These are phyloP conservation scores for Termitomyces sp. DNA, from an alignment of 768 basidiomycete species.

Conservation along the genomic window DNA sequence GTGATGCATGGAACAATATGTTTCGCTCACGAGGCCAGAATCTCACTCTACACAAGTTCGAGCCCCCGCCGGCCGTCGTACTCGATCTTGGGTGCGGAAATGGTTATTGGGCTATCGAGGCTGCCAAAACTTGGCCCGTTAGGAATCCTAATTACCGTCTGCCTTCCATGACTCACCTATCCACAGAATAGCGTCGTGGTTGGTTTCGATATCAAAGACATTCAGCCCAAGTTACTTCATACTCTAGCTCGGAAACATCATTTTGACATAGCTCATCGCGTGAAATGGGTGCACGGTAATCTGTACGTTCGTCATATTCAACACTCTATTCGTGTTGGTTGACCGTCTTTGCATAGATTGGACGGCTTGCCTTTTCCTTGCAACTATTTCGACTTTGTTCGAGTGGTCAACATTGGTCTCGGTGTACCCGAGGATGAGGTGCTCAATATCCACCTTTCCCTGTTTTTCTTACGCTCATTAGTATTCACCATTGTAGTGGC, in stretches of 20 bases:
- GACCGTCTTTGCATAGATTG: constrained; percentile 33
- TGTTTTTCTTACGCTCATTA: background rate
- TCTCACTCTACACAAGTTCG: constrained; percentile 51
- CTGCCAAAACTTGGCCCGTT: constrained; percentile 63
- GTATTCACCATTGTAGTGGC: constrained; percentile 42
- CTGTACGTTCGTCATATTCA: constrained; percentile 36
- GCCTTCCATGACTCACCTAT: background rate
- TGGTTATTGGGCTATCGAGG: constrained; percentile 68
- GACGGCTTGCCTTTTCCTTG: constrained; percentile 57
- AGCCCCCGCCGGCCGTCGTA: constrained; percentile 41
- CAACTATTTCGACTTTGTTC: constrained; percentile 58
- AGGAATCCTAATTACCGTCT: constrained; percentile 13
- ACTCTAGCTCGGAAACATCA: constrained; percentile 24
- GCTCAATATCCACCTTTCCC: background rate
- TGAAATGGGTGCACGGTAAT: constrained; percentile 66
- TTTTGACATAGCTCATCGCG: constrained; percentile 37
- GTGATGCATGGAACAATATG: constrained; percentile 71
- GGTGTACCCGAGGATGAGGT: constrained; percentile 71
- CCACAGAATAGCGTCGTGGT: constrained; percentile 45
- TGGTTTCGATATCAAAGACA: constrained; percentile 51
- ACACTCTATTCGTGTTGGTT: background rate
- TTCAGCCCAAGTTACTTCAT: constrained; percentile 44
- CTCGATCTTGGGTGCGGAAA: constrained; percentile 71
- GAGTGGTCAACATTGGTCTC: constrained; percentile 57
- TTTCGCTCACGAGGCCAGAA: constrained; percentile 44